These are phyloP conservation scores for Ophiocordyceps camponoti-rufipedis DNA, from an alignment of 2,329 filamentous ascomycete genomes.

Conservation along the genomic window DNA sequence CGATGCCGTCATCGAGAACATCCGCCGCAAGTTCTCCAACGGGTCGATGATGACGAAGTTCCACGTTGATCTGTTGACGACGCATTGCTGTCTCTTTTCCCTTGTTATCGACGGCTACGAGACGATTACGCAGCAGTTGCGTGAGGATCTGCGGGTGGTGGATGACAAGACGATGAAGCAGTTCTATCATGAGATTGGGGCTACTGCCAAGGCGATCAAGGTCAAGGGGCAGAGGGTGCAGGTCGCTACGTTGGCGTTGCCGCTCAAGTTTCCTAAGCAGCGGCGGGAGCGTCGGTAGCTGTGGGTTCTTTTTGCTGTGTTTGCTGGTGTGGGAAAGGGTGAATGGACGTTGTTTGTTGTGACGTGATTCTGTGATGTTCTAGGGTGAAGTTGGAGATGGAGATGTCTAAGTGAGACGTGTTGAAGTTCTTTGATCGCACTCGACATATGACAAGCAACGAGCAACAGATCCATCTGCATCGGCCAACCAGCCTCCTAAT, in stretches of 20 bases:
- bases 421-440: too few species aligned
- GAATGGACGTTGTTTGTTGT: neutral
- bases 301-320: neutral
- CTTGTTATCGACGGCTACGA: slow-evolving; percentile 57
- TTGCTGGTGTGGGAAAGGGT: neutral
- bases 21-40: slow-evolving; percentile 52
- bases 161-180: slow-evolving; percentile 52
- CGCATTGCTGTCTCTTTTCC: slow-evolving; percentile 53
- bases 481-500: too few species aligned
- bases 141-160: slow-evolving; percentile 47
- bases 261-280: slow-evolving; percentile 64
- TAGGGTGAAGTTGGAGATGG: too few species aligned
- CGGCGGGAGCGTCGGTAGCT: slow-evolving; percentile 4
- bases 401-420: too few species aligned
- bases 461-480: too few species aligned
- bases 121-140: slow-evolving; percentile 50
- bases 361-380: too few species aligned
- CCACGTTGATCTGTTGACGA: slow-evolving; percentile 53
- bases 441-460: too few species aligned
- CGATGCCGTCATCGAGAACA: slow-evolving; percentile 43
- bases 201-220: slow-evolving; percentile 43
- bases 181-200: slow-evolving; percentile 64
- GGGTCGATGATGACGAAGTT: slow-evolving; percentile 48
- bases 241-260: slow-evolving; percentile 56
- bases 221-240: slow-evolving; percentile 35